Evolutionary conservation across 2,329 filamentous ascomycete genomes (phyloP), one percentile per base, ranked within the genome.

Genomic region (Corniculantispora saksenae): DNA sequence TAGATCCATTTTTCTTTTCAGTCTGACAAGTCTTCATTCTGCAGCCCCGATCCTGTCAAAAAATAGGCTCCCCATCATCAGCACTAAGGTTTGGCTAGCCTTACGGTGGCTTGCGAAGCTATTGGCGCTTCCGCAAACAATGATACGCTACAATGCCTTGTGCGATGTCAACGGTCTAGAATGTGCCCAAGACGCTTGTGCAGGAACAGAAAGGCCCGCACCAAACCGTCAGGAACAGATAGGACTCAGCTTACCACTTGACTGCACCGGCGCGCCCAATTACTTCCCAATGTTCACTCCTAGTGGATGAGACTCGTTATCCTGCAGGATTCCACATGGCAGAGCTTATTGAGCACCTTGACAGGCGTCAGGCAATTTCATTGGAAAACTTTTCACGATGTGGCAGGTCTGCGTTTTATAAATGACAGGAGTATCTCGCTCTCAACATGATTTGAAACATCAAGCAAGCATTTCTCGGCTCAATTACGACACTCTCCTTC

Each of bases 1-100:
- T 3, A 23, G 13, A 12, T 57, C 54, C 54, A 57, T 45, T n/a
- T 12, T 27, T 27, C 38, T 21, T 10, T 43, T 57, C 13, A 3
- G 17, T n/a, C 55, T 58, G 55, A 57, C 23, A 17, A 25, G 25
- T 25, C 5, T 19, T 29, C 15, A 29, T 47, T 43, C 7, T 27
- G 8, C 59, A 45, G 45, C n/a, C 17, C 29, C 50, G 7, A 55
- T 55, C 19, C 51, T 55, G 10, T 10, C 13, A 12, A 35, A 55
- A 19, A 25, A 47, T 12, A 55, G 19, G 32, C 48, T 54, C 25
- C 0, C 8, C 38, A 15, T 32, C 38, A 55, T 55, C 50, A 62
- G 60, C 60, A 53, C 50, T 47, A 62, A 51, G 17, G 13, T 9
- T 61, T 50, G 23, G 25, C 55, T 47, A 58, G 21, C 40, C 3